Conservation (phyloP, 768 basidiomycete species). For the Podaxis sp. region DNA sequence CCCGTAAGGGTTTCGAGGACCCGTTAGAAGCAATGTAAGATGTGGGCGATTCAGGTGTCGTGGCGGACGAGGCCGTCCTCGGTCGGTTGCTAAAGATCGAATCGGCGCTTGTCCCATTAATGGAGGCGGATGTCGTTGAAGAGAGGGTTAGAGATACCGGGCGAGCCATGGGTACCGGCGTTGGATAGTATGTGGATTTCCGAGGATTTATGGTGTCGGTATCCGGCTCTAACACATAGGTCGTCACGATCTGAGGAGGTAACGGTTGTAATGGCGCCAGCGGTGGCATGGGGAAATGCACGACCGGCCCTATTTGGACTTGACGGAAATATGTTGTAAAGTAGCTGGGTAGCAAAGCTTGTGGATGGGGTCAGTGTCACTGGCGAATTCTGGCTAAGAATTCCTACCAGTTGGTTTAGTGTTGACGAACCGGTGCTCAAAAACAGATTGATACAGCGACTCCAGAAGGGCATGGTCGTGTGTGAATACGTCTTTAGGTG, state of each 20-base stretch:
- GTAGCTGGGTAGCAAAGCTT: slow-evolving; percentile 67
- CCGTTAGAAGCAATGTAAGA: slow-evolving; percentile 17
- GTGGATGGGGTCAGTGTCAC: not conserved
- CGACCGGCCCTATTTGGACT: slow-evolving; percentile 56
- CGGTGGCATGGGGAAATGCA: slow-evolving; percentile 69
- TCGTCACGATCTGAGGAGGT: slow-evolving; percentile 41
- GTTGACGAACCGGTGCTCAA: slow-evolving; percentile 72
- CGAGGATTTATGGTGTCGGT: slow-evolving; percentile 33
- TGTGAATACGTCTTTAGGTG: slow-evolving; percentile 29
- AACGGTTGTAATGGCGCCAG: slow-evolving; percentile 61
- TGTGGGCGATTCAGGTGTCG: slow-evolving; percentile 24
- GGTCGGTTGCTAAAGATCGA: slow-evolving; percentile 24
- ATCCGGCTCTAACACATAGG: slow-evolving; percentile 36
- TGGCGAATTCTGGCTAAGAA: not conserved
- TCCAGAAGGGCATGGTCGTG: slow-evolving; percentile 75
- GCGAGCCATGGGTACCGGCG: slow-evolving; percentile 32
- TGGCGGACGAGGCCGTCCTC: slow-evolving; percentile 31
- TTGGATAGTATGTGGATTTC: slow-evolving; percentile 34
- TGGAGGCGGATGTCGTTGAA: slow-evolving; percentile 42
- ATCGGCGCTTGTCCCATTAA: slow-evolving; percentile 26
- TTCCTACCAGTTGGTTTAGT: slow-evolving; percentile 61
- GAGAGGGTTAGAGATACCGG: slow-evolving; percentile 53
- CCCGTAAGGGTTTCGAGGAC: not conserved
- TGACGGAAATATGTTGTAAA: slow-evolving; percentile 72
- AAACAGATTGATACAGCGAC: slow-evolving; percentile 63